Base-by-base conservation (phyloP, 495 filamentous ascomycete genomes). In the Xylaria cubensis region DNA sequence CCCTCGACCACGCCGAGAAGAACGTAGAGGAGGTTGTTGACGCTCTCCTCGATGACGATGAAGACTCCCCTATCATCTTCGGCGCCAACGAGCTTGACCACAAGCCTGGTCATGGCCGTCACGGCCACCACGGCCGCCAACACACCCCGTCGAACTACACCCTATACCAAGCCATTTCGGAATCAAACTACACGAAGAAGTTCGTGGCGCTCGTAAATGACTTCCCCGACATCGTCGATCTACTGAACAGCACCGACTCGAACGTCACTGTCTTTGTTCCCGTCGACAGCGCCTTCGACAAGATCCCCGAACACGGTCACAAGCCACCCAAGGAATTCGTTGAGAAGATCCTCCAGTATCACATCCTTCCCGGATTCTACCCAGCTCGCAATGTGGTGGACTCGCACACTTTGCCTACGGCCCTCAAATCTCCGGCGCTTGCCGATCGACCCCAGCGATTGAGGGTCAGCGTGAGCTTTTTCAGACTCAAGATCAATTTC, bases 251-350 rank as follows among this genome's bases (percentile, higher is more conserved):
- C 73, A 94, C 90, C 7, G 76, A 84, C 29, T 80, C 86, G 21
- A 94, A 96, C 75, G 86, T 90, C 76, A 97, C 94, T 4, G 78
- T 94, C 72, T 96, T 98, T 74, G 91, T 92, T 26, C 93, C 94
- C 2, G 90, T 88, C 4, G 90, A 97, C 80, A 80, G 81, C 44
- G 93, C 92, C 34, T 92, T 96, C 69, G 86, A 90, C 63, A 89
- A 89, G 79, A 85, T 94, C 71, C 90, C 88, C 8, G 44, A 69
- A 17, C 3, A 82, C 62, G 59, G 64, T 34, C 65, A 79, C 73
- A 86, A 89, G 67, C 85, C 87, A 0, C 85, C 88, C 4, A 89
- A 90, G 75, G 90, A 92, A 74, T 79, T 91, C 66, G 74, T 96
- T 71, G 87, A 90, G 77, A 83, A 85, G 44, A 70, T 94, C 39